phyloP scores from a whole-genome alignment of 2,329 filamentous ascomycete genomes.

The Cryphonectria japonica region DNA sequence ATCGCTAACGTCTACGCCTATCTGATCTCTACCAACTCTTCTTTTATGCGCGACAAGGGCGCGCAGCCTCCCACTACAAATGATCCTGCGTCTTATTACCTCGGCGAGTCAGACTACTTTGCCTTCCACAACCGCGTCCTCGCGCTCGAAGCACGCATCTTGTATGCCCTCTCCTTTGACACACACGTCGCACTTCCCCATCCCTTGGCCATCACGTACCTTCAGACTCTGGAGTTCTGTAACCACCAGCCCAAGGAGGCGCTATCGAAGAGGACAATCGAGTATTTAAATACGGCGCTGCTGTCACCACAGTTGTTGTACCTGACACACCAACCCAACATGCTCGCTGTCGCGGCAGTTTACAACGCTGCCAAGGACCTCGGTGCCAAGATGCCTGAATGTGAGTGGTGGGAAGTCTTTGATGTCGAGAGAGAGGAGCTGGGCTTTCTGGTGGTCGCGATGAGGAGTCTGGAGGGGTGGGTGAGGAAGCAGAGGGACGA shows the following conservation, averaged over 20 bases:
- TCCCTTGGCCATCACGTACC: conserved; percentile 84
- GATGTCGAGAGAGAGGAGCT: conserved; percentile 94
- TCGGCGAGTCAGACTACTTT: conserved; percentile 75
- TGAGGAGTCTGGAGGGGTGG: conserved; percentile 78
- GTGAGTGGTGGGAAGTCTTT: conserved; percentile 97
- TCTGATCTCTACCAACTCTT: conserved; percentile 66
- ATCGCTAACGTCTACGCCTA: conserved; percentile 85
- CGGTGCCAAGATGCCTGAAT: conserved; percentile 76
- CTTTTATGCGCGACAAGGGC: conserved; percentile 49
- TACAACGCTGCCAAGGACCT: conserved; percentile 85
- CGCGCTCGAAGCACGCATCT: conserved; percentile 74
- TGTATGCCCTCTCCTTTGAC: conserved; percentile 78
- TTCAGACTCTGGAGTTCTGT: conserved; percentile 79
- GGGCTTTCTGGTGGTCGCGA: conserved; percentile 85
- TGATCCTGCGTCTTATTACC: conserved; percentile 64
- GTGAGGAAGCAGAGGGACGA: conserved; percentile 61
- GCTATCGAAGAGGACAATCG: conserved; percentile 68
- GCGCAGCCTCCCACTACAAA: conserved; percentile 37
- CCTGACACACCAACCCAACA: conserved; percentile 86
- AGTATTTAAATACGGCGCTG: conserved; percentile 83
- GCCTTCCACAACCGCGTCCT: conserved; percentile 67
- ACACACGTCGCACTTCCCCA: conserved; percentile 86
- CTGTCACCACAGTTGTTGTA: conserved; percentile 88
- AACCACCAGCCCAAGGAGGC: conserved; percentile 47
- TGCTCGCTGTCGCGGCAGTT: conserved; percentile 83